Base-by-base conservation (phyloP, 2,329 filamentous ascomycete species). In the Sporothrix euskadiensis region DNA sequence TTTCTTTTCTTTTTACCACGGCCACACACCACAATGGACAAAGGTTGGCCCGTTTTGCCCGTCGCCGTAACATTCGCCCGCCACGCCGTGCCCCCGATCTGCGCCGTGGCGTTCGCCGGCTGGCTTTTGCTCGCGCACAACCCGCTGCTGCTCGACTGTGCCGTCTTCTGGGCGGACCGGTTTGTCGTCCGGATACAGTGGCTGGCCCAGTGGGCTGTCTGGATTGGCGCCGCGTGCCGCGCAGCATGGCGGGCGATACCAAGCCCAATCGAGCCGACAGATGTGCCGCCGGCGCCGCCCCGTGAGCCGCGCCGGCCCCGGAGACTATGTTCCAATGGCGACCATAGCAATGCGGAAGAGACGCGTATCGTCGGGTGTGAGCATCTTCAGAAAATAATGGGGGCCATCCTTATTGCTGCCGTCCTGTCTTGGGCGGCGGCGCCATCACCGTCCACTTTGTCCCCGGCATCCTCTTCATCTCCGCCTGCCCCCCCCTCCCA, bases 261-360 rank as follows among this genome's bases (percentile, higher is more conserved):
- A 61, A 22, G 2, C 14, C 59, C 22, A 4, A 19, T 19, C 4
- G 14, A 12, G 6, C 44, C 44, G 44, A 49, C 44, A 14, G 35
- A 35, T 5, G 35, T 39, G 0, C 65, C 32, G 44, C 56, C 41
- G 39, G 16, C 65, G 9, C 47, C 22, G 14, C 26, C 16, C 16
- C 44, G 14, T 4, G 56, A 19, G 4, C 22, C 26, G 22, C 22
- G 4, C n/a, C 71, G 32, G 10, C 7, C 49, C 1, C n/a, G n/a
- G 30, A 57, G 47, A 4, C 72, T 73, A 7, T 73, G 72, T n/a
- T 19, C 68, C 26, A 73, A 71, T n/a, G 72, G 72, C 19, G 72
- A 73, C 68, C 72, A 73, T 39, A n/a, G 12, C 22, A 59, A 71
- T 4, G 7, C 47, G 1, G 72, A 73, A 19, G 72, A 73, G 72